These are phyloP conservation scores for Cryphonectria carpinicola DNA, from an alignment of 2,329 filamentous ascomycete genomes.

Conservation along the genomic window DNA sequence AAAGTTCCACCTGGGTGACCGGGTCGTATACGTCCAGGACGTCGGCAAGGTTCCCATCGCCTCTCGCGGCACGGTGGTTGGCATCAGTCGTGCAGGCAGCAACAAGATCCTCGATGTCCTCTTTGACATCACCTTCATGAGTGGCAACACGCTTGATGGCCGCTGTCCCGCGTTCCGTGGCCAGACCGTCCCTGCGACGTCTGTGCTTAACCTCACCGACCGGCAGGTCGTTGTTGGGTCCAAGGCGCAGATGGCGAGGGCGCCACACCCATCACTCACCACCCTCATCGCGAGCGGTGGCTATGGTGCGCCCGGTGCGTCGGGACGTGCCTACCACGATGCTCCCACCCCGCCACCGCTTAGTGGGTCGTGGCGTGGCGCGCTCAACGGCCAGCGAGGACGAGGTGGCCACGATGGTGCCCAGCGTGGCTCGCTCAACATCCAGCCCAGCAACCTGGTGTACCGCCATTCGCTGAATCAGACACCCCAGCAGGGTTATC, in stretches of 20 bases:
- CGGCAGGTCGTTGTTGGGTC: constrained; percentile 78
- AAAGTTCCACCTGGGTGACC: constrained; percentile 81
- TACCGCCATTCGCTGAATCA: constrained; percentile 47
- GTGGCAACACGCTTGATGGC: constrained; percentile 87
- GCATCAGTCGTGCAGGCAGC: constrained; percentile 85
- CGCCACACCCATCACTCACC: constrained; percentile 50
- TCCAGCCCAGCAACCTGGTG: constrained; percentile 57
- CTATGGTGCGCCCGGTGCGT: constrained; percentile 47
- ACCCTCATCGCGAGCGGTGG: constrained; percentile 56
- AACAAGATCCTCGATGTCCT: constrained; percentile 86
- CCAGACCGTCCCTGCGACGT: constrained; percentile 85
- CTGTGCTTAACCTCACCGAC: constrained; percentile 84
- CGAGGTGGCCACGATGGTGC: constrained; percentile 39
- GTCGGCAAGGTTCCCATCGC: constrained; percentile 95
- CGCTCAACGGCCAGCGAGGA: constrained; percentile 51
- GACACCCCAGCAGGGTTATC: constrained; percentile 35
- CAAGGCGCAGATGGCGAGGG: constrained; percentile 59
- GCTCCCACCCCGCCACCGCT: constrained; percentile 59
- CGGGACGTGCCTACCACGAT: constrained; percentile 64
- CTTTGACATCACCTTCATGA: constrained; percentile 96
- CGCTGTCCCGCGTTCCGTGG: constrained; percentile 92
- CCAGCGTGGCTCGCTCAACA: constrained; percentile 38
- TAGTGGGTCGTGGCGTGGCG: constrained; percentile 61
- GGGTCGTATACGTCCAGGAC: constrained; percentile 89
- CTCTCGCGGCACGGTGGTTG: constrained; percentile 89